Evolutionary conservation across 768 basidiomycete species (phyloP), one percentile per base, ranked within the genome.

Genomic region (Trametes cubensis): DNA sequence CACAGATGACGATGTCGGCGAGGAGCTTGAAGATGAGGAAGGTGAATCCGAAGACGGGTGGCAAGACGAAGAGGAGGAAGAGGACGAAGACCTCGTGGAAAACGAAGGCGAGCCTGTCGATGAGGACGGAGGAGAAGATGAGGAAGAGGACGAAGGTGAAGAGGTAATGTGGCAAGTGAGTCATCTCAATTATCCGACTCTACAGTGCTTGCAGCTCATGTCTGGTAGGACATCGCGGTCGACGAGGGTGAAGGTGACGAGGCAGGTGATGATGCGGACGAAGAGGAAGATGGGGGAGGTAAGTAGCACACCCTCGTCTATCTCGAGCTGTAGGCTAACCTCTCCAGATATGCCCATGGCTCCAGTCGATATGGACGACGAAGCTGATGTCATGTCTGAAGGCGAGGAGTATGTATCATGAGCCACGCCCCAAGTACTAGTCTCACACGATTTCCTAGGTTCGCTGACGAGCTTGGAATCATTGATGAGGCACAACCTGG

Each of bases 1-100:
- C 49, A 87, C 86, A 0, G 90, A 86, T 21, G 89, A 89, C 7
- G 88, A 83, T 3, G 86, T 83, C 34, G 88, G 84, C 44, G 89
- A 85, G 46, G 89, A 84, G 20, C 84, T 84, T 38, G 89, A 85
- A 51, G 88, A 86, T 38, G 89, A 79, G 30, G 78, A 79, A 7
- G 84, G 79, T 38, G 84, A 82, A 42, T 83, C 82, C 20, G 85
- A 79, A 52, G 86, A 85, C 58, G 82, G 73, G 34, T 92, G 90
- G 85, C 79, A 80, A 15, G 83, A 82, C 62, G 83, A 80, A 28
- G 87, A 86, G n/a, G 88, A 87, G 0, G 87, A 88, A 47, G 88
- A 87, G 0, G 87, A 88, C 44, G 89, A 86, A 52, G 82, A 78
- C 49, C 72, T 77, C 5, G 79, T 77, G 6, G 74, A 72, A 44